Percentiles rank a stretch among this genome's conserved stretches.
These are phyloP conservation scores for Stromatinia cepivora DNA, from an alignment of 2,329 filamentous ascomycete genomes.

Conservation along the genomic window DNA sequence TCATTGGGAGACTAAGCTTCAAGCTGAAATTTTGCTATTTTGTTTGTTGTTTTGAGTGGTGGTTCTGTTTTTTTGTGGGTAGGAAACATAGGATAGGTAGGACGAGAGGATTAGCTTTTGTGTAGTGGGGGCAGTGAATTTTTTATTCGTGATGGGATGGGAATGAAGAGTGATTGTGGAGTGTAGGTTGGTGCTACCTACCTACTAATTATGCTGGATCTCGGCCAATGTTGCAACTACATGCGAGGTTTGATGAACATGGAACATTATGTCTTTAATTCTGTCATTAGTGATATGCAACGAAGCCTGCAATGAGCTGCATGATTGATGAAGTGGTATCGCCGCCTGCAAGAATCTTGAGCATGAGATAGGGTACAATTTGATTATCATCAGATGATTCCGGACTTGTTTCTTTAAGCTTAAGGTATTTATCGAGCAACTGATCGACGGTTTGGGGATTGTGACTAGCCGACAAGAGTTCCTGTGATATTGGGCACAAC, in stretches of 20 bases:
- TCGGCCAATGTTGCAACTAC: background rate
- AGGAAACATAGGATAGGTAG: background rate
- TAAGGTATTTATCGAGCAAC: slow-evolving; percentile 5
- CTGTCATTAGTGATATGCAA: background rate
- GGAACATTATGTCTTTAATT: background rate
- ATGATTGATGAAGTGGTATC: background rate
- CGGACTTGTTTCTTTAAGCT: background rate
- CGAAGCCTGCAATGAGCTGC: too few species aligned
- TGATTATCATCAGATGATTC: background rate
- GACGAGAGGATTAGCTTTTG: background rate
- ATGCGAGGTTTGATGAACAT: background rate
- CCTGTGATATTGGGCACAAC: background rate
- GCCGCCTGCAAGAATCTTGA: background rate
- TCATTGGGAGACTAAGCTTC: background rate
- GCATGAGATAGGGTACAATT: slow-evolving; percentile 3
- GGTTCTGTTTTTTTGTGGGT: background rate
- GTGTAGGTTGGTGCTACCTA: too few species aligned
- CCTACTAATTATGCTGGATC: too few species aligned
- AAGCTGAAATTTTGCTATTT: background rate
- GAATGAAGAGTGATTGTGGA: background rate
- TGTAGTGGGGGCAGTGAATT: background rate
- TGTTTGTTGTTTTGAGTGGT: background rate
- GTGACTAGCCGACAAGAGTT: background rate
- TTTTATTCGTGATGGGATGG: background rate
- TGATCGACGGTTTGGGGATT: background rate